Evolutionary conservation across 2,329 filamentous ascomycete species (phyloP).

Genomic region (Pseudocercospora crystallina): DNA sequence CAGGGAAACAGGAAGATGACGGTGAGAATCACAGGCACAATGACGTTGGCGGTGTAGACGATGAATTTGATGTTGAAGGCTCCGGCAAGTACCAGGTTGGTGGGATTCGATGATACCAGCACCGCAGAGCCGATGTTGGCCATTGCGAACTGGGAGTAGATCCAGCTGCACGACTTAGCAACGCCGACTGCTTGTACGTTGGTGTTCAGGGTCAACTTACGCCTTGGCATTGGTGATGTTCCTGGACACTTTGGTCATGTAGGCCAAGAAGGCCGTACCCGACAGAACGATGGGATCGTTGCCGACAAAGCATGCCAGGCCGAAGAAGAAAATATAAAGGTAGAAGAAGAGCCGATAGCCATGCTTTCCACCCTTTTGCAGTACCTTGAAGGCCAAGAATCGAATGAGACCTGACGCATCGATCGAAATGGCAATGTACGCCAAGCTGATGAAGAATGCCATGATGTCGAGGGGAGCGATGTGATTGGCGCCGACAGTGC

Average conservation of each 20-base stretch:
- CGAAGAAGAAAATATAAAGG: slow-evolving; percentile 71
- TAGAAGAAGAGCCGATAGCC: slow-evolving; percentile 70
- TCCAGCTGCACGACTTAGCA: slow-evolving; percentile 50
- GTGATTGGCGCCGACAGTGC: slow-evolving; percentile 63
- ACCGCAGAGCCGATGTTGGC: slow-evolving; percentile 75
- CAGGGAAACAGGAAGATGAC: slow-evolving; percentile 68
- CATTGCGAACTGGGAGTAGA: slow-evolving; percentile 68
- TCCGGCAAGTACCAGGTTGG: slow-evolving; percentile 71
- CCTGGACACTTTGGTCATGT: slow-evolving; percentile 73
- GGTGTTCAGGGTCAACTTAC: no score
- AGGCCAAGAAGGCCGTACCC: slow-evolving; percentile 71
- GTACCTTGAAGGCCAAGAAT: slow-evolving; percentile 68
- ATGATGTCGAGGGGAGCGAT: slow-evolving; percentile 73
- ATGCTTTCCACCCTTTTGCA: slow-evolving; percentile 65
- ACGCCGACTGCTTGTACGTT: no score
- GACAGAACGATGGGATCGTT: slow-evolving; percentile 76
- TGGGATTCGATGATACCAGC: slow-evolving; percentile 75
- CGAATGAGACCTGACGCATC: slow-evolving; percentile 73
- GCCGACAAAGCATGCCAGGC: slow-evolving; percentile 66
- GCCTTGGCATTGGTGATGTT: slow-evolving; percentile 70
- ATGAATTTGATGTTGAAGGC: slow-evolving; percentile 72
- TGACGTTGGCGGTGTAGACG: slow-evolving; percentile 74
- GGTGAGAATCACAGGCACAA: slow-evolving; percentile 67
- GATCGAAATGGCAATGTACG: slow-evolving; percentile 76
- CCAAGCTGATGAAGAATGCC: slow-evolving; percentile 68